Base-by-base conservation (phyloP, 148 eudicot genomes). In the Rhododendron molle region DNA sequence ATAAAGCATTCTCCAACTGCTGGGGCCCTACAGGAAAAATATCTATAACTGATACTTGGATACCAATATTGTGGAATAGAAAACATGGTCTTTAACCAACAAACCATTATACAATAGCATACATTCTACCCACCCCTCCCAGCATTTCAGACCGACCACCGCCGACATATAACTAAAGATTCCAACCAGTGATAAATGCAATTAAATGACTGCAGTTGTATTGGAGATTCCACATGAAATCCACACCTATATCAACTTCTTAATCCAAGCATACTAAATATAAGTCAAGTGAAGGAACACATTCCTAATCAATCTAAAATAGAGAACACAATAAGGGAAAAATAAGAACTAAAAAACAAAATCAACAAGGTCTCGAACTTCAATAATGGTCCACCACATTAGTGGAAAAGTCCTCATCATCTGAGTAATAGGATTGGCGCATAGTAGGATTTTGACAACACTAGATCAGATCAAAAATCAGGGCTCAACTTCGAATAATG, bases 1-100 rank as follows among this genome's bases (percentile, higher is more conserved):
- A 85, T 95, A 97, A 60, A 97, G 94, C 99, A 97, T 97, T 88
- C 88, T 95, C 98, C 98, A 97, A 83, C 85, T 91, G 88, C 90
- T 93, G 28, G 98, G 93, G 20, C 99, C 98, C 99, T 97, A 84
- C 86, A 92, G 78, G 26, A n/a, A 78, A 80, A 83, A 50, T 14
- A 79, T 58, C 76, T 44, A 84, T 71, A 15, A 50, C 47, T 87
- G 72, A 84, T 12, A 28, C 62, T 67, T 5, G 81, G 50, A 26
- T n/a, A 14, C 14, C 26, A 81, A 30, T 67, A 32, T 49, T 12
- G 20, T 20, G 47, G 13, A 84, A 28, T 8, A 21, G 60, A 6
- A 34, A 50, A 69, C 14, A 69, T 71, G 38, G 36, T 32, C 76
- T 32, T 67, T 69, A 3, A 30, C 26, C 34, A 69, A 69, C 74